phyloP scores from a whole-genome alignment of 2,329 filamentous ascomycete species.

The Nannizzia gypsea region DNA sequence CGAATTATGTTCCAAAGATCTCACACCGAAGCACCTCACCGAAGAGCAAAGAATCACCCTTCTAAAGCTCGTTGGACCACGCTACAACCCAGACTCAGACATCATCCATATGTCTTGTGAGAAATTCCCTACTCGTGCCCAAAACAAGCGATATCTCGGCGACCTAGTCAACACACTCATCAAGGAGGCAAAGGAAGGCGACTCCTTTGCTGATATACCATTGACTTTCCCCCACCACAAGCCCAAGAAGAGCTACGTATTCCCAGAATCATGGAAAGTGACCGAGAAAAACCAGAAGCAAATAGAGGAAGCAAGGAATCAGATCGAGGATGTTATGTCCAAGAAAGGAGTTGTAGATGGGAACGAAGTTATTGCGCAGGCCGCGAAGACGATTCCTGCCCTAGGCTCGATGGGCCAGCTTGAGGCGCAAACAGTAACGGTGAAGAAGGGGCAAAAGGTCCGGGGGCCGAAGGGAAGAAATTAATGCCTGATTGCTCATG shows the following conservation, averaged over 20 bases:
- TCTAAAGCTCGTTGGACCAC: slow-evolving; percentile 70
- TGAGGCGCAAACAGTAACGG: not conserved
- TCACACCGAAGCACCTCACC: slow-evolving; percentile 49
- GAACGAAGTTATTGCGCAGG: slow-evolving; percentile 29
- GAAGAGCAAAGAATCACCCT: slow-evolving; percentile 63
- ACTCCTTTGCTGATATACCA: slow-evolving; percentile 80
- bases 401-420: not conserved
- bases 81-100: slow-evolving; percentile 77
- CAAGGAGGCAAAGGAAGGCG: slow-evolving; percentile 63
- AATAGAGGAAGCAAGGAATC: slow-evolving; percentile 50
- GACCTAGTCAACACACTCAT: slow-evolving; percentile 66
- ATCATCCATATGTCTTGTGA: slow-evolving; percentile 85
- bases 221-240: slow-evolving; percentile 79
- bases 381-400: slow-evolving; percentile 23
- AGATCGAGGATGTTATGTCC: slow-evolving; percentile 32
- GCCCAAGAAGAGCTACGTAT: slow-evolving; percentile 53
- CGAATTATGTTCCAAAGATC: slow-evolving; percentile 66
- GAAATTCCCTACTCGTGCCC: slow-evolving; percentile 72
- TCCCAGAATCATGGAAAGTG: slow-evolving; percentile 75
- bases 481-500: not conserved
- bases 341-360: slow-evolving; percentile 47
- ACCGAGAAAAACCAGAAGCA: slow-evolving; percentile 55
- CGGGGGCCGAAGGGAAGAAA: not conserved
- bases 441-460: not conserved
- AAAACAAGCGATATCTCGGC: slow-evolving; percentile 92